phyloP scores from a whole-genome alignment of 2,329 filamentous ascomycete genomes.

The Chrysoporthe austroafricana region DNA sequence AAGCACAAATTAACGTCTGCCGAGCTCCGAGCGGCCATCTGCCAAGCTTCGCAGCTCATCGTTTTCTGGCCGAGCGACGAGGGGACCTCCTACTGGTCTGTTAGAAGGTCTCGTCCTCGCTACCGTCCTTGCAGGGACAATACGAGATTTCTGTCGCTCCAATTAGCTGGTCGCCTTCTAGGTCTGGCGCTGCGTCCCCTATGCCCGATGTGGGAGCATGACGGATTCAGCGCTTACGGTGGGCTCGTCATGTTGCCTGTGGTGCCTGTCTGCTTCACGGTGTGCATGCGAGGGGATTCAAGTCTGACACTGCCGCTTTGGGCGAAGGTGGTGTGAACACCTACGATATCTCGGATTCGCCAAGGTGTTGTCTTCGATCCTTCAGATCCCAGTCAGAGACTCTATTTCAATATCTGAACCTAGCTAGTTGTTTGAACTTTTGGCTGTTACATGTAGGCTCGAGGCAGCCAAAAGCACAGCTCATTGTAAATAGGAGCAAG shows the following conservation, averaged over 20 bases:
- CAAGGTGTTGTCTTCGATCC: neutral
- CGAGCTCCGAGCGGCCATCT: neutral
- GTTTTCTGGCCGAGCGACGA: neutral
- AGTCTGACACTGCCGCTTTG: neutral
- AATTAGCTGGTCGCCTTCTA: constrained; percentile 3
- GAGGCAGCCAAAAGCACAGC: neutral
- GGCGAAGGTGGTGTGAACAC: constrained; percentile 3
- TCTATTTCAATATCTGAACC: neutral
- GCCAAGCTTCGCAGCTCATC: neutral
- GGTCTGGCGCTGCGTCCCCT: neutral
- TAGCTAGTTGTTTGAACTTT: neutral
- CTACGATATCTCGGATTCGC: neutral
- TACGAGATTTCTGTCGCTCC: constrained; percentile 9
- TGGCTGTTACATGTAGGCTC: neutral
- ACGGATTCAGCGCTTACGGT: constrained; percentile 4
- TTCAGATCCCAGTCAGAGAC: neutral
- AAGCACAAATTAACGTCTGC: neutral
- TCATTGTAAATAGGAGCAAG: neutral
- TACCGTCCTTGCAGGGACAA: constrained; percentile 6
- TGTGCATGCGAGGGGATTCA: neutral
- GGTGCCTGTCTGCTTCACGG: neutral
- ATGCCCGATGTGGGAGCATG: constrained; percentile 3
- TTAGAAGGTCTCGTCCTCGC: neutral
- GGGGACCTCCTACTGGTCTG: constrained; percentile 3
- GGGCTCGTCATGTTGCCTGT: neutral